Evolutionary conservation across 768 basidiomycete species (phyloP), one percentile per base, ranked within the genome.

Genomic region (Fomitopsis pulvina): DNA sequence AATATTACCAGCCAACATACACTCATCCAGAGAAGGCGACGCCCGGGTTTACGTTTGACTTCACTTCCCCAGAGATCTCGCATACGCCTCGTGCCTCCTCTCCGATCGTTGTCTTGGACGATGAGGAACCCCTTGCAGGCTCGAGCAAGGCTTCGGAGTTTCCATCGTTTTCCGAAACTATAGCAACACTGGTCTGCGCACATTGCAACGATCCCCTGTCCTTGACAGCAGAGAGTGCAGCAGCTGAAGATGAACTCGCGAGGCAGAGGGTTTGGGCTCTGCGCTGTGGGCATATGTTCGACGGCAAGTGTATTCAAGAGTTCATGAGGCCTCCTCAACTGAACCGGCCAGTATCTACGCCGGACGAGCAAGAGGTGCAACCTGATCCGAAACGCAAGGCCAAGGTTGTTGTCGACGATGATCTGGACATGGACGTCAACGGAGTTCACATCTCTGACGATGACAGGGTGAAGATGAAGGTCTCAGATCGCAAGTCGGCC

Each of bases 241-340:
- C 32, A 3, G 66, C 61, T 11, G 52, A 55, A 22, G 64, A 60
- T 12, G 80, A 78, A 29, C 70, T 67, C 34, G 67, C 67, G 34
- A 65, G 65, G 30, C 68, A 73, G 47, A 74, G 77, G 38, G 66
- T 90, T 7, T 90, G 86, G 87, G 80, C 76, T 1, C 65, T 91
- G 52, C 71, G 84, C 34, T 91, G 87, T 46, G 87, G 87, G 0
- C 88, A 91, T 60, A 64, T 91, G 57, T 72, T 90, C 0, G 87
- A 90, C 55, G 88, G 85, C 43, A 86, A 83, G 62, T 91, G 87
- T 56, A 65, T 84, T 1, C 74, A 74, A 52, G 70, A 74, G 54
- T 56, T 90, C 43, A 80, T 82, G 61, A 64, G 68, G 29, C 84
- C 79, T 2, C 43, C 44, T 12, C 50, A 50, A 4, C 41, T 42